Evolutionary conservation across 2,329 filamentous ascomycete species (phyloP).

Genomic region (Sarocladium brachiariae): DNA sequence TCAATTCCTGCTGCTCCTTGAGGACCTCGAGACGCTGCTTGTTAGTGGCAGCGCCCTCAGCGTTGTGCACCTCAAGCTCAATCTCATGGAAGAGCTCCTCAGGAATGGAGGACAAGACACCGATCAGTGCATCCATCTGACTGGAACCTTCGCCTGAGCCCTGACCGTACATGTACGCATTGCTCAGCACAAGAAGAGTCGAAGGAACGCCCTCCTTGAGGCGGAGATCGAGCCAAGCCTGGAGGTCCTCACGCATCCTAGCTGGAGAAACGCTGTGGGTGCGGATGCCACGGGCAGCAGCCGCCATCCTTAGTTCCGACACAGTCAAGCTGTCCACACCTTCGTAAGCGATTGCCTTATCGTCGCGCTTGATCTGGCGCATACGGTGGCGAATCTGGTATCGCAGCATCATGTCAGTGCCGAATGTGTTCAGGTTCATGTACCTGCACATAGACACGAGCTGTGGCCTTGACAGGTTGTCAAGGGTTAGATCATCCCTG

Average conservation of each 20-base stretch:
- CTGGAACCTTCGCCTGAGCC: conserved; percentile 80
- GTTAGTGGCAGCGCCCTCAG: conserved; percentile 95
- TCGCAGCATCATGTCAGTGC: conserved; percentile 94
- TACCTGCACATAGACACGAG: conserved; percentile 97
- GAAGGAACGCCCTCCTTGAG: conserved; percentile 94
- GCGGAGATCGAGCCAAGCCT: conserved; percentile 89
- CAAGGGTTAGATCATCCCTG: conserved; percentile 92
- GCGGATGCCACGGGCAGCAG: conserved; percentile 83
- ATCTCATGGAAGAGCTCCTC: conserved; percentile 99
- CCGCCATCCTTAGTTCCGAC: conserved; percentile 84
- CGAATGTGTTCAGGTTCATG: conserved; percentile 95
- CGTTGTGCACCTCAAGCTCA: conserved; percentile 93
- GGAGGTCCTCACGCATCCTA: conserved; percentile 79
- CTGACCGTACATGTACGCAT: conserved; percentile 94
- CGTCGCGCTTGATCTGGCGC: conserved; percentile 98
- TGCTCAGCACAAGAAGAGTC: conserved; percentile 89
- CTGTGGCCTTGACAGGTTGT: conserved; percentile 93
- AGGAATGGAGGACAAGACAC: conserved; percentile 88
- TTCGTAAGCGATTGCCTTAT: conserved; percentile 88
- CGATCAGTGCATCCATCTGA: conserved; percentile 88
- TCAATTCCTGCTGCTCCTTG: conserved; percentile 96
- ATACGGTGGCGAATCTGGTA: conserved; percentile 97
- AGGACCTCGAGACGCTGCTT: conserved; percentile 97
- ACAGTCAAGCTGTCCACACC: conserved; percentile 92
- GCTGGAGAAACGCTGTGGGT: conserved; percentile 88